phyloP scores from a whole-genome alignment of 140 eudicot genomes.

The Oenanthe javanica region DNA sequence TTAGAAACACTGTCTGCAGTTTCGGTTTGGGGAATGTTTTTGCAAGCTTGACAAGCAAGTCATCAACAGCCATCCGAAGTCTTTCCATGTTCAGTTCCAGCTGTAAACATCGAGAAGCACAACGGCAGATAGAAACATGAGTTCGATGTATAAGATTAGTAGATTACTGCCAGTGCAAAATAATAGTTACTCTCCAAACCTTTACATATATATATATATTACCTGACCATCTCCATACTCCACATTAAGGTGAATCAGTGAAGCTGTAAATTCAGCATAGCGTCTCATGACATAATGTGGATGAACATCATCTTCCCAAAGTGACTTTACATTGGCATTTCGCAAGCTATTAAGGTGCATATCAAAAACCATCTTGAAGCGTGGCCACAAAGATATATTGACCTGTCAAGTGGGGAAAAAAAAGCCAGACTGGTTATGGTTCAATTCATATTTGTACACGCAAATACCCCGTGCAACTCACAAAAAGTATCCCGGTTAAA shows the following conservation, averaged over 20 bases:
- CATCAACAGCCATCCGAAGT: slow-evolving; percentile 91
- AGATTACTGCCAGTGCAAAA: neutral
- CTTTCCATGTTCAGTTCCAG: slow-evolving; percentile 91
- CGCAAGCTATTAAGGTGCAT: slow-evolving; percentile 89
- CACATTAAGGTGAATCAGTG: slow-evolving; percentile 85
- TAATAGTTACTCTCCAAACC: neutral
- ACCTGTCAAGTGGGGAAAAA: slow-evolving; percentile 44
- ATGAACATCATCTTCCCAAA: slow-evolving; percentile 99
- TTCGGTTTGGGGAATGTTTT: slow-evolving; percentile 57
- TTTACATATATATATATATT: neutral
- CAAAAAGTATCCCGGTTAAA: neutral
- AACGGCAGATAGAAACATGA: neutral
- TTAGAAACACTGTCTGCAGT: slow-evolving; percentile 75
- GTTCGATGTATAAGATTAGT: too few relatives aligned
- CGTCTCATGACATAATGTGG: slow-evolving; percentile 99
- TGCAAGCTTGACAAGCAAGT: slow-evolving; percentile 81
- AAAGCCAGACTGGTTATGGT: neutral
- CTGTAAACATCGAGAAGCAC: slow-evolving; percentile 26
- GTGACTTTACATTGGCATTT: slow-evolving; percentile 72
- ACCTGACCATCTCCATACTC: slow-evolving; percentile 99
- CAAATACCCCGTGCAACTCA: neutral
- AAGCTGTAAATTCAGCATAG: slow-evolving; percentile 95
- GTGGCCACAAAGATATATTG: slow-evolving; percentile 91
- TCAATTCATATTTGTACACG: neutral
- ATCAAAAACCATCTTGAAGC: slow-evolving; percentile 95